Evolutionary conservation across 2,329 filamentous ascomycete species (phyloP), one percentile per base, ranked within the genome.

Genomic region (Curvularia spicifera): DNA sequence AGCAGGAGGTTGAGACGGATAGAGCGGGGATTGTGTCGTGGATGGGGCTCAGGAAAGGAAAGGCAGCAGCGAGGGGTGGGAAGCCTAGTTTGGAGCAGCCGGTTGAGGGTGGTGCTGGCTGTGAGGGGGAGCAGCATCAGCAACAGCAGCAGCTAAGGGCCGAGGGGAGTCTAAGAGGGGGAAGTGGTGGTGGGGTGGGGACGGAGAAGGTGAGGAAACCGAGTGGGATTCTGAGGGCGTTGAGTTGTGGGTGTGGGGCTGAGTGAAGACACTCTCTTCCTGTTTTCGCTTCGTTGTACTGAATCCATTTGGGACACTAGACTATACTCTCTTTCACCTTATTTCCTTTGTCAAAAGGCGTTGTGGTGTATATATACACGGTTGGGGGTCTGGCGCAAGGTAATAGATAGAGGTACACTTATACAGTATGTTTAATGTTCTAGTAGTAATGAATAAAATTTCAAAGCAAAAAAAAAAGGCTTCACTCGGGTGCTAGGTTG

Each of bases 231-330:
- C 66, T 73, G 8, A 71, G 71, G 56, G 72, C 65, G 13, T 61
- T 76, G 51, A 75, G 70, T 40, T 76, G 74, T 65, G 73, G 74
- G 18, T 71, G 68, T 57, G 43, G 50, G 24, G 52, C 43, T 52
- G 56, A 58, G 12, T 35, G 24, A 18, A 52, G 61, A 15, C 20
- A 8, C 37, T 26, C 28, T 5, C 28, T 33, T 24, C 13, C 24
- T 26, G 24, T 26, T 28, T 20, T 44, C 20, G 33, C 15, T 26
- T 26, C 24, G 6, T 26, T 26, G 24, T 6, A 26, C 24, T 26
- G 24, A 26, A 4, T 4, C 24, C 6, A 26, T 6, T 26, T 26
- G 24, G 24, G 24, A 6, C 24, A 6, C 24, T 26, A 26, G 18
- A 26, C 24, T 18, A 24, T 12, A 18, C 22, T 37, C 5, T 18